Base-by-base conservation (phyloP, 1,284 basidiomycete species). In the Spongiforma sp. region DNA sequence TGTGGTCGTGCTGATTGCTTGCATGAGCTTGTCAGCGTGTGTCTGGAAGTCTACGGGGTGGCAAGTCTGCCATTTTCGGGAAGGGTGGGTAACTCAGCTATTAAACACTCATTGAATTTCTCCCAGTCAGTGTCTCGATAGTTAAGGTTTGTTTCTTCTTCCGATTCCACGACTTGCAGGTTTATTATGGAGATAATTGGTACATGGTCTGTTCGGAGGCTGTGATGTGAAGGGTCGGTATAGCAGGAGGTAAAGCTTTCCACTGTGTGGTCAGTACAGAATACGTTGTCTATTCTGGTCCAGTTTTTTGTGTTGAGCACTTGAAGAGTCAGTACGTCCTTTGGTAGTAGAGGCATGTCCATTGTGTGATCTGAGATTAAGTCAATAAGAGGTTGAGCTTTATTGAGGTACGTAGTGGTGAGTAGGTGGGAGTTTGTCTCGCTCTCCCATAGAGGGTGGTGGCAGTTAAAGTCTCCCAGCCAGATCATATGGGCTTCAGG, bases 391-490 rank as follows among this genome's bases (percentile, higher is more conserved):
- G 54, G 48, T 50, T 64, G 34, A 0, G 64, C 17, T 1, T 8
- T 5, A 2, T 39, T 14, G 1, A 64, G 60, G 8, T 61, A 11
- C 80, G 11, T 2, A 3, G 41, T 12, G 15, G 26, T 28, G 9
- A 57, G 26, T 28, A 57, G 55, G 14, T 57, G 79, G 0, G 63
- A 15, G 65, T 85, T 83, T 0, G 62, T 28, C 0, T 65, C 58
- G 4, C 78, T 74, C 11, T 84, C 81, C 84, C 83, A 86, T 2
- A 78, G 26, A 0, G 78, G 81, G 71, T 85, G 82, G 67, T 86
- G 83, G 10, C 11, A 15, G 55, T 57, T 57, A 26, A 57, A 57
- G 37, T 57, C 55, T 21, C 55, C 37, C n/a, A 75, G 66, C 79
- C 79, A 81, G 2, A 60, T 34, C 26, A 60, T 39, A 17, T 53